A percentile compares a stretch with the other conserved stretches of the same genome.
phyloP scores from a whole-genome alignment of 2,329 filamentous ascomycete genomes.

The Nemania sp. region DNA sequence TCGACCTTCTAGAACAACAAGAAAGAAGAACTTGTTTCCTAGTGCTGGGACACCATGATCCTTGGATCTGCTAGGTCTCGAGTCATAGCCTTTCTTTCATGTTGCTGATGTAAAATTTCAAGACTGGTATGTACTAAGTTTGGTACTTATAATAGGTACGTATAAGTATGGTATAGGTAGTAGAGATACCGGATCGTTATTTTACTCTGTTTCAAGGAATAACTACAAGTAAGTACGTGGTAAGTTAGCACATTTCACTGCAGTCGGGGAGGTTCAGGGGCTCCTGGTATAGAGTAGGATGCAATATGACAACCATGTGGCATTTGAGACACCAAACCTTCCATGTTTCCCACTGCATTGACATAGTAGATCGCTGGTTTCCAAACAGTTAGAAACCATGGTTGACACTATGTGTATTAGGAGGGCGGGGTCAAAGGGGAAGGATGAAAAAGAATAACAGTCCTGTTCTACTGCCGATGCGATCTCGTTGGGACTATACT shows the following conservation, averaged over 20 bases:
- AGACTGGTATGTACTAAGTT: too few relatives aligned
- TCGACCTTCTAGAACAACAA: conserved; percentile 3
- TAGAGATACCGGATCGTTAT: background rate
- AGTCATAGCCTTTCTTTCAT: conserved; percentile 6
- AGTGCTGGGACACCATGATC: background rate
- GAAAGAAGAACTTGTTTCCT: background rate
- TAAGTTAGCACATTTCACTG: too few relatives aligned
- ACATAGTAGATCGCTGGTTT: too few relatives aligned
- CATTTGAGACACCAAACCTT: too few relatives aligned
- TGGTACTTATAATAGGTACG: background rate
- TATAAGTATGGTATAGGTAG: too few relatives aligned
- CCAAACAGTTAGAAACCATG: background rate
- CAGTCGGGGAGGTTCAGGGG: background rate
- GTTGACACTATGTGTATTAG: too few relatives aligned
- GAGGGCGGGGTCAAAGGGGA: too few relatives aligned
- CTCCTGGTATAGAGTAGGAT: background rate
- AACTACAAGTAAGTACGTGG: too few relatives aligned
- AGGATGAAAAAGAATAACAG: too few relatives aligned
- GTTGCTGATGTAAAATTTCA: background rate
- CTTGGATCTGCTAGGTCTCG: background rate
- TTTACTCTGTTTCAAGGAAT: conserved; percentile 12
- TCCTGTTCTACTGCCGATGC: too few relatives aligned
- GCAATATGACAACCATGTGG: too few relatives aligned
- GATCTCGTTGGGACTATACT: background rate
- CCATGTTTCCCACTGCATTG: too few relatives aligned